Conservation (phyloP, 495 filamentous ascomycete genomes). For the Jackrogersella multiformis region DNA sequence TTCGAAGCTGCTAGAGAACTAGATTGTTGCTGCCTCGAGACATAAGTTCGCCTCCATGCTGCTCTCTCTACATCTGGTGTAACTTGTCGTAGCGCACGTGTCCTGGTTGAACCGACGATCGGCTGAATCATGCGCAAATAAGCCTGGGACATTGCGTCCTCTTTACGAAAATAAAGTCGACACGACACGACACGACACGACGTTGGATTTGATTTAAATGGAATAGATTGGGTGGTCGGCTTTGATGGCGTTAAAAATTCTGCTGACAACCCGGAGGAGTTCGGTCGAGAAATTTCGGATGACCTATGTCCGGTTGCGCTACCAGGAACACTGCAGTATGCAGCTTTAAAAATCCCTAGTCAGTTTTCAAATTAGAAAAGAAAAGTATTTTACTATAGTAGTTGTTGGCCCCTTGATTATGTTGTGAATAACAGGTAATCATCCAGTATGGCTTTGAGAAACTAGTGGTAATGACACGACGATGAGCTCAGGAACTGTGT, state of each 20-base stretch:
- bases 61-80: conserved; percentile 32
- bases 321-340: neutral
- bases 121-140: conserved; percentile 35
- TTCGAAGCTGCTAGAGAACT: conserved; percentile 1
- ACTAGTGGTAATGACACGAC: conserved; percentile 34
- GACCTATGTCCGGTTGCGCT: conserved; percentile 30
- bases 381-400: neutral
- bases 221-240: neutral
- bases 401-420: neutral
- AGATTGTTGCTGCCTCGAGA: conserved; percentile 26
- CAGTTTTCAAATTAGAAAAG: neutral
- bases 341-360: neutral
- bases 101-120: conserved; percentile 21
- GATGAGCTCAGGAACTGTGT: conserved; percentile 30
- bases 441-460: neutral
- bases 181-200: neutral
- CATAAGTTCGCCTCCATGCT: conserved; percentile 33
- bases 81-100: conserved; percentile 25
- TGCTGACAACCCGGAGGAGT: conserved; percentile 24
- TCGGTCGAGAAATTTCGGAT: conserved; percentile 37
- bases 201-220: neutral
- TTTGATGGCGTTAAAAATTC: conserved; percentile 2
- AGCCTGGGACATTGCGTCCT: conserved; percentile 34
- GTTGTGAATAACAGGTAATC: neutral
- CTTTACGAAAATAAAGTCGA: neutral